These are phyloP conservation scores for Eucalyptus cloeziana DNA, from an alignment of 345 rosid genomes.

Conservation along the genomic window DNA sequence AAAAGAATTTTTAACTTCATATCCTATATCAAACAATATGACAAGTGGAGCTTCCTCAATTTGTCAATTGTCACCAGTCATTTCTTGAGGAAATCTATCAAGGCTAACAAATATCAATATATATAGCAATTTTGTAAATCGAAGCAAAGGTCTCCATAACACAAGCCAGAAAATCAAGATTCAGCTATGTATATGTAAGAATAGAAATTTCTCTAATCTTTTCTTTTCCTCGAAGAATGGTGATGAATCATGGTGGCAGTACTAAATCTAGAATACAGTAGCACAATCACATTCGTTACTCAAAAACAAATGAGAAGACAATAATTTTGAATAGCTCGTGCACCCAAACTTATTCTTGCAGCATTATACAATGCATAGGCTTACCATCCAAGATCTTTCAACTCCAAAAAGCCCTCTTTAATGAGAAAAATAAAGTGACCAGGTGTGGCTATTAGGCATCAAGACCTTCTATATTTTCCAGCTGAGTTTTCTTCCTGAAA, in stretches of 20 bases:
- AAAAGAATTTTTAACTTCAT: neutral
- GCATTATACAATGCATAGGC: neutral
- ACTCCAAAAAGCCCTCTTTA: slow-evolving; percentile 53
- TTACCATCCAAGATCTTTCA: slow-evolving; percentile 64
- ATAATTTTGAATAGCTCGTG: neutral
- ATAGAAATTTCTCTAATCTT: neutral
- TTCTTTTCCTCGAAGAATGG: neutral
- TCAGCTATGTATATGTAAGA: neutral
- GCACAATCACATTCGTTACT: neutral
- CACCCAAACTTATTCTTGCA: neutral
- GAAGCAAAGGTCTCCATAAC: neutral
- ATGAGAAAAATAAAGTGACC: slow-evolving; percentile 77
- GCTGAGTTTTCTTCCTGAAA: slow-evolving; percentile 74
- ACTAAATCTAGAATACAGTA: neutral
- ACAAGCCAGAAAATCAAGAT: neutral
- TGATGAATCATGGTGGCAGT: neutral
- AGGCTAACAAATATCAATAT: neutral
- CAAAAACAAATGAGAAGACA: too few species aligned
- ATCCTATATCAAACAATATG: neutral
- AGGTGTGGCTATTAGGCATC: slow-evolving; percentile 79
- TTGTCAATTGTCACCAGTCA: neutral
- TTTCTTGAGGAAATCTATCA: neutral
- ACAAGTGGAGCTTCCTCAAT: neutral
- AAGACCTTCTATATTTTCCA: slow-evolving; percentile 61
- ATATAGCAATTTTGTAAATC: neutral